These are phyloP conservation scores for Tulasnella sp. DNA, from an alignment of 768 basidiomycete genomes.

Conservation along the genomic window DNA sequence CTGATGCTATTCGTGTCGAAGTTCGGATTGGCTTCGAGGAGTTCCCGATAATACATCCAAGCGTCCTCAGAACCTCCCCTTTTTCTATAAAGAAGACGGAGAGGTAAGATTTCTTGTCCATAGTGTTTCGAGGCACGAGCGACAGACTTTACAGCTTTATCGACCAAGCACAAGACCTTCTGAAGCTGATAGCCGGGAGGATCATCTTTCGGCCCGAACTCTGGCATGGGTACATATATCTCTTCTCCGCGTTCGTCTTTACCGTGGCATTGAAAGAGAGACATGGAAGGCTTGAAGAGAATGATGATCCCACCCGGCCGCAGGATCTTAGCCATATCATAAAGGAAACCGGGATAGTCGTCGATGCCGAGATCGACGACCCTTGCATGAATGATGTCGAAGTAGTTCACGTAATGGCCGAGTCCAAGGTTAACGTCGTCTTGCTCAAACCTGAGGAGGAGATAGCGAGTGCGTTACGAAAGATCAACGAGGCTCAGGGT, in stretches of 20 bases:
- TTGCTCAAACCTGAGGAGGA: background rate
- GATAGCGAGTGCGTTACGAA: background rate
- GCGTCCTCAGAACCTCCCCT: conserved; percentile 9
- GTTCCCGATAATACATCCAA: background rate
- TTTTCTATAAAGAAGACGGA: background rate
- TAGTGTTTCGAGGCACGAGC: background rate
- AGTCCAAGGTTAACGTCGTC: background rate
- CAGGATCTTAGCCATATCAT: conserved; percentile 3
- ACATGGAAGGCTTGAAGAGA: background rate
- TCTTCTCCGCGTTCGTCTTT: background rate
- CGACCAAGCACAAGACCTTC: background rate
- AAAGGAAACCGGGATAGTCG: conserved; percentile 12
- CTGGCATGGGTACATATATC: background rate
- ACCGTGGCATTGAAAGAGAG: background rate
- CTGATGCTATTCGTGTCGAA: background rate
- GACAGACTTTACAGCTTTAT: background rate
- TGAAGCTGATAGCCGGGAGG: background rate
- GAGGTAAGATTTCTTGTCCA: background rate
- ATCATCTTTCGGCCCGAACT: background rate
- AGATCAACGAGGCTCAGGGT: background rate
- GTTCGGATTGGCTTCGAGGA: conserved; percentile 7
- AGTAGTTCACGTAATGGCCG: background rate
- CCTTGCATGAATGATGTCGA: conserved; percentile 10
- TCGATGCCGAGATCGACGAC: background rate
- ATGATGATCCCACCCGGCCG: conserved; percentile 1